A percentile compares a stretch with the other conserved stretches of the same genome.
phyloP scores from a whole-genome alignment of 148 eudicot species.

The Mesembryanthemum crystallinum region DNA sequence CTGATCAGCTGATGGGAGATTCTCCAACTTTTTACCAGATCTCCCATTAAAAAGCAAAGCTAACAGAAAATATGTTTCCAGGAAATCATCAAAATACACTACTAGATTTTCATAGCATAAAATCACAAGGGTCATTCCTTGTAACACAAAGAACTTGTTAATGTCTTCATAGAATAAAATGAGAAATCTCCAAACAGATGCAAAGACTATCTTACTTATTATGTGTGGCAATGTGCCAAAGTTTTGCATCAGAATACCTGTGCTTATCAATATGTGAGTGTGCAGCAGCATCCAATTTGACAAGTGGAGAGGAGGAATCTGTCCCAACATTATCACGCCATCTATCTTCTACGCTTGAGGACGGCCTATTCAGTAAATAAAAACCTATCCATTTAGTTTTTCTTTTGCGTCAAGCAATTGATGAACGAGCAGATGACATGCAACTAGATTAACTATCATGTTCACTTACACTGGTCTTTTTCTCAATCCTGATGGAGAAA shows the following conservation, averaged over 20 bases:
- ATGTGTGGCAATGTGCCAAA: not conserved
- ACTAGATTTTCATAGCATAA: not conserved
- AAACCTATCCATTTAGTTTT: conserved; percentile 5
- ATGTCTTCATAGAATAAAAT: not conserved
- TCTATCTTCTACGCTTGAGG: conserved; percentile 41
- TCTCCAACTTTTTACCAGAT: too few species aligned
- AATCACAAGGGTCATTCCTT: not conserved
- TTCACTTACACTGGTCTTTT: conserved; percentile 72
- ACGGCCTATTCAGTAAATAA: conserved; percentile 38
- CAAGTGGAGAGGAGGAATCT: conserved; percentile 44
- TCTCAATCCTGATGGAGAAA: conserved; percentile 57
- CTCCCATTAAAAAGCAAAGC: too few species aligned
- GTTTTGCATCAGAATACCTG: conserved; percentile 40
- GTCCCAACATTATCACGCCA: conserved; percentile 35
- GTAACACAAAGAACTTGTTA: not conserved
- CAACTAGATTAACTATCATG: not conserved
- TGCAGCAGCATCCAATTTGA: conserved; percentile 73
- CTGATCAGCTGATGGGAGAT: too few species aligned
- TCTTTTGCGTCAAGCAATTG: not conserved
- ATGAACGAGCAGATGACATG: conserved; percentile 3
- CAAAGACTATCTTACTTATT: not conserved
- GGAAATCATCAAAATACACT: too few species aligned
- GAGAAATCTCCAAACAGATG: conserved; percentile 1
- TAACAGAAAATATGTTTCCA: too few species aligned
- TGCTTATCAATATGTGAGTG: conserved; percentile 74